These are phyloP conservation scores for Carex scoparia DNA, from an alignment of 176 grass and related monocot genomes.

Conservation along the genomic window DNA sequence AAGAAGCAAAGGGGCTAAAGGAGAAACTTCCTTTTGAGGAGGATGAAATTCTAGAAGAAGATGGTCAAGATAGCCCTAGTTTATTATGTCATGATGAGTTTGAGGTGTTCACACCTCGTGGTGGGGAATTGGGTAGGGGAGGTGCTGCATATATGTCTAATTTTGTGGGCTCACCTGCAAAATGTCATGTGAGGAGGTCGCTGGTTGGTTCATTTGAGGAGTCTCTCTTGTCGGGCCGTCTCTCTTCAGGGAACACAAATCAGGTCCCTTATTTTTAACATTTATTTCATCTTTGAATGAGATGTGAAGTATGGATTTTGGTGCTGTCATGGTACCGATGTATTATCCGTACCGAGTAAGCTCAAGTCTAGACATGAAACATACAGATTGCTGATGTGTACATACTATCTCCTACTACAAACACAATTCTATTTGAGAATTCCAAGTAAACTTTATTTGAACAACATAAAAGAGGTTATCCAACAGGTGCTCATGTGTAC, in stretches of 20 bases:
- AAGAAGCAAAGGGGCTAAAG: conserved; percentile 30
- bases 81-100: conserved; percentile 47
- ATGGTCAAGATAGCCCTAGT: conserved; percentile 32
- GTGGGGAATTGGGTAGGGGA: neutral
- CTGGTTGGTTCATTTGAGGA: conserved; percentile 96
- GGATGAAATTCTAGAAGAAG: conserved; percentile 24
- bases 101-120: conserved; percentile 35
- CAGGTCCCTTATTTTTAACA: conserved; percentile 37
- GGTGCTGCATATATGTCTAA: conserved; percentile 13
- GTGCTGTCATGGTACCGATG: neutral
- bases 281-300: neutral
- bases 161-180: conserved; percentile 9
- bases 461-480: neutral
- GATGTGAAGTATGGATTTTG: neutral
- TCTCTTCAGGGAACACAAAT: conserved; percentile 70
- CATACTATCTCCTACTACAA: neutral
- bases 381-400: neutral
- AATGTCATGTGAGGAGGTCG: conserved; percentile 58
- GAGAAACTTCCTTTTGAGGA: conserved; percentile 34
- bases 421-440: neutral
- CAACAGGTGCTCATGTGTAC: neutral
- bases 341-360: neutral
- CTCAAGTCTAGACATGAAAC: conserved; percentile 7
- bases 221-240: conserved; percentile 88
- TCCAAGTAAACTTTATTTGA: neutral